Conservation (phyloP, 1,284 basidiomycete species). For the Ceratobasidium sp. region DNA sequence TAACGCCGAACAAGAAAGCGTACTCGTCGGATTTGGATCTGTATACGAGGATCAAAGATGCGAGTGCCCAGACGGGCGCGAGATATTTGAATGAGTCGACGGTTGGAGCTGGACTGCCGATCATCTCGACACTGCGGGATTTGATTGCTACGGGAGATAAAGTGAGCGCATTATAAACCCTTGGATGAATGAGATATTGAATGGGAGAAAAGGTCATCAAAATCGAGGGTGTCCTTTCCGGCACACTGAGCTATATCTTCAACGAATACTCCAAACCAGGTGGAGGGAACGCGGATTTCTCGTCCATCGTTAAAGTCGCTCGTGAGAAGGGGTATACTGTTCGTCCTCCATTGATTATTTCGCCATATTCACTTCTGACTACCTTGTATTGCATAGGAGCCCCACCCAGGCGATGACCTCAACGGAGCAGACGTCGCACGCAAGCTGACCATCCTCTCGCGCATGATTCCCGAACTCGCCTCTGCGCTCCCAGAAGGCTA, state of each 20-base stretch:
- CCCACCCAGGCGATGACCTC: conserved; percentile 96
- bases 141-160: conserved; percentile 93
- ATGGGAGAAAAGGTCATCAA: conserved; percentile 69
- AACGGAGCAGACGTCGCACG: conserved; percentile 97
- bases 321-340: conserved; percentile 96
- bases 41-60: conserved; percentile 77
- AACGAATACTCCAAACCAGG: conserved; percentile 89
- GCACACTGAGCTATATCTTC: conserved; percentile 99
- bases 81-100: conserved; percentile 92
- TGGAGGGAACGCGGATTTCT: conserved; percentile 78
- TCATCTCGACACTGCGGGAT: conserved; percentile 93
- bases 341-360: conserved; percentile 52
- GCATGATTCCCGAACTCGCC: conserved; percentile 73
- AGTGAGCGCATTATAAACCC: conserved; percentile 59
- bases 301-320: conserved; percentile 89
- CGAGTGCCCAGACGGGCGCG: conserved; percentile 69
- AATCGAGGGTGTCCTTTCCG: conserved; percentile 91
- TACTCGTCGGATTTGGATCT: conserved; percentile 83
- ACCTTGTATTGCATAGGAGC: conserved; percentile 75
- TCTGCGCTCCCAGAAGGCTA: conserved; percentile 76
- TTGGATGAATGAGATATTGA: neutral
- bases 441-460: conserved; percentile 95
- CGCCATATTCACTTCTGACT: neutral
- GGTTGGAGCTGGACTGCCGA: conserved; percentile 95
- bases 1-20: conserved; percentile 99